Evolutionary conservation across 129 eudicot species (phyloP), one percentile per base, ranked within the genome.

Genomic region (Artemisia tridentata): DNA sequence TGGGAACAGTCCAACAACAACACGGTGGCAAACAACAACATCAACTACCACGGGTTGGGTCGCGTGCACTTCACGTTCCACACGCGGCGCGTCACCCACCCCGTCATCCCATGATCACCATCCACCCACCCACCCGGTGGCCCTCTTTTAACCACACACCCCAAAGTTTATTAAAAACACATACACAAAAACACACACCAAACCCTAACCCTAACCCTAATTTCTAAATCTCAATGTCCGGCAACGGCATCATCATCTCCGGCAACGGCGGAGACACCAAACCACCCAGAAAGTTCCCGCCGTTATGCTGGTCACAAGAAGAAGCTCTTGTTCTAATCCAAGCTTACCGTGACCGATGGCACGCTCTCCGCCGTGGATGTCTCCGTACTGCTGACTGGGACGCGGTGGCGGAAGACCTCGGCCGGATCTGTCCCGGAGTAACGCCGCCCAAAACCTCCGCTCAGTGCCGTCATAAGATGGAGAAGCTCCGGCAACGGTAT

Each of bases 381-480:
- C 95, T 92, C 55, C 91, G 98, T 61, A 88, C 98, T 51, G 90
- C 95, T 25, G 96, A 92, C 73, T 92, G 98, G 98, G 95, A 92
- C 45, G 87, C 96, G 2, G 98, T 92, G 5, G 98, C 98, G 13
- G 90, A 77, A 10, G 70, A 87, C 20, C 87, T 93, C 15, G 79
- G 83, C 16, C 61, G 56, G 52, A 68, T 82, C 52, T 93, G 85
- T 59, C 90, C 96, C 8, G 90, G 77, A n/a, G 90, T 86, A 0
- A 49, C 75, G 2, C 95, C 86, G 4, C 76, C 92, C 11, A 93
- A 93, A 85, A 92, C 98, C 16, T 88, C 98, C 69, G 96, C 95
- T 9, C 98, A 93, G 95, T 93, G 98, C 82, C 98, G 98, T 31
- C 98, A 93, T 80, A 93, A 93, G 81, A 93, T 93, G 90, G 98